A percentile compares a stretch with the other conserved stretches of the same genome.
These are phyloP conservation scores for Biscogniauxia sp. DNA, from an alignment of 2,329 filamentous ascomycete genomes.

Conservation along the genomic window DNA sequence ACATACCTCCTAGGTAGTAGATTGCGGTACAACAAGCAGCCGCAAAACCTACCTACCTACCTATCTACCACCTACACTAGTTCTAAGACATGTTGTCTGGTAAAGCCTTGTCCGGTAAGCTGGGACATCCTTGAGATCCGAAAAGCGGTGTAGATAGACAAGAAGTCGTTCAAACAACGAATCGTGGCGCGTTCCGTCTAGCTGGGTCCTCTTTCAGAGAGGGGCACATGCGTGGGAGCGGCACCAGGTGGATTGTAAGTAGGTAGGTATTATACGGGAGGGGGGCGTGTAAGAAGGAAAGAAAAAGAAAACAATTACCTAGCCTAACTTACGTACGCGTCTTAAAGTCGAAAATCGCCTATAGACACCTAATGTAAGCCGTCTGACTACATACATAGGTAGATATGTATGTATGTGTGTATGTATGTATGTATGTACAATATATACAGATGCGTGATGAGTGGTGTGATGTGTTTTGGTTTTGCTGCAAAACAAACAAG, in stretches of 20 bases:
- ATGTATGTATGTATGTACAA: no score
- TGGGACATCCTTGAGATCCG: background rate
- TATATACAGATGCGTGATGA: background rate
- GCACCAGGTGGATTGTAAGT: background rate
- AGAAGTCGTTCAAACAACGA: background rate
- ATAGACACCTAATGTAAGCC: no score
- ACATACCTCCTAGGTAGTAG: no score
- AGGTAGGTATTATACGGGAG: background rate
- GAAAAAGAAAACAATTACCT: background rate
- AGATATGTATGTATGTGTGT: no score
- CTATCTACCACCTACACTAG: background rate
- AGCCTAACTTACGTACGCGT: no score
- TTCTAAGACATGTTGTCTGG: background rate
- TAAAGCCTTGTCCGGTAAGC: background rate
- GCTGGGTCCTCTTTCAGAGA: background rate
- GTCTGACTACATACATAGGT: no score
- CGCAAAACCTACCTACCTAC: background rate
- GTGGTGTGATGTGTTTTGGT: background rate
- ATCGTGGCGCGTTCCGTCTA: background rate
- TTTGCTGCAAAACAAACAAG: background rate
- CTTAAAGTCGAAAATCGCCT: no score
- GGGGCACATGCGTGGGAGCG: background rate
- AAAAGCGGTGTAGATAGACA: background rate
- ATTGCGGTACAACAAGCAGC: background rate
- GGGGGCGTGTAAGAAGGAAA: background rate